A percentile compares a stretch with the other conserved stretches of the same genome.
Conservation (phyloP, 2,329 filamentous ascomycete genomes). For the Chaetothyriales sp. region DNA sequence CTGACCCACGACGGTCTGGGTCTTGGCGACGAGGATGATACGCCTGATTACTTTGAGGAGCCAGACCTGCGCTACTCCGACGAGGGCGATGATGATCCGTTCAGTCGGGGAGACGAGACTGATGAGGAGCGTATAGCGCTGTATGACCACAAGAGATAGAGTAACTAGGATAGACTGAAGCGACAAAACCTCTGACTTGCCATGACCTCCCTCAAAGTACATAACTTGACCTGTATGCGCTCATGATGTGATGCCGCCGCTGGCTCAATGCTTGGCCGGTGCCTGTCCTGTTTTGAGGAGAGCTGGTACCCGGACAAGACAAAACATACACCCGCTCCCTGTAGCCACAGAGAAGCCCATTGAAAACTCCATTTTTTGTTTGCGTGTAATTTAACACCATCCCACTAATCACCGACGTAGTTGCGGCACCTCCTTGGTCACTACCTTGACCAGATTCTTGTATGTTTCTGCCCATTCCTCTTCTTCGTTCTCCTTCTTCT, state of each 20-base stretch:
- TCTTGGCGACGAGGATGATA: slow-evolving; percentile 27
- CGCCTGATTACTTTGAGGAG: slow-evolving; percentile 31
- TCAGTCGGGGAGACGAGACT: slow-evolving; percentile 20
- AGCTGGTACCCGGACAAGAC: neutral
- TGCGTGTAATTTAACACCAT: neutral
- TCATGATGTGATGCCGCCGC: neutral
- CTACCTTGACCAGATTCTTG: slow-evolving; percentile 42
- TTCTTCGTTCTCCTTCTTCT: slow-evolving; percentile 31
- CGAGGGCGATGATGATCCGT: slow-evolving; percentile 37
- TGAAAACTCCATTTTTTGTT: neutral
- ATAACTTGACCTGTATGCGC: neutral
- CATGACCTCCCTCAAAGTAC: neutral
- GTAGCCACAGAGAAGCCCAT: neutral
- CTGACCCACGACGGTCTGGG: slow-evolving; percentile 27
- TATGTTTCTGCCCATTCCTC: slow-evolving; percentile 37
- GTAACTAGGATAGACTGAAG: neutral
- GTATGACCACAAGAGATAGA: slow-evolving; percentile 19
- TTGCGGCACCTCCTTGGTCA: slow-evolving; percentile 42
- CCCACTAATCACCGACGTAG: slow-evolving; percentile 27
- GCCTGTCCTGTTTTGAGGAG: too few species aligned
- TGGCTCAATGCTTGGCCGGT: neutral
- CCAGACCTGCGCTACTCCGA: slow-evolving; percentile 34
- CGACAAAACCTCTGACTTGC: neutral
- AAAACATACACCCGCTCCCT: neutral
- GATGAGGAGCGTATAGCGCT: slow-evolving; percentile 24